Conservation (phyloP, 148 eudicot genomes). For the Camellia japonica region DNA sequence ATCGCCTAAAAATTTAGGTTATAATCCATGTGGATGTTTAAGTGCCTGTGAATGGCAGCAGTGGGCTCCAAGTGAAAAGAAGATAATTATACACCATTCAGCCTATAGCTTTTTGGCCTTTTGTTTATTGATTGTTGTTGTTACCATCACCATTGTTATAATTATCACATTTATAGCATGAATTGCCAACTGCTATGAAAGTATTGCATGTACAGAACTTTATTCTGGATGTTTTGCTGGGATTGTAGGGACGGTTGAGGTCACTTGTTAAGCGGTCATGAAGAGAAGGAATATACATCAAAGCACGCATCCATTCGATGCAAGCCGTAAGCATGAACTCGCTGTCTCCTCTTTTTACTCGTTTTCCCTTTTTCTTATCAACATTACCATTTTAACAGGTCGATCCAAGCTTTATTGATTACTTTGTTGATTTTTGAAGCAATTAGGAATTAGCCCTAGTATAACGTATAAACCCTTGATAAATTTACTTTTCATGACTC, state of each 20-base stretch:
- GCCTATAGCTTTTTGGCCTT: not conserved
- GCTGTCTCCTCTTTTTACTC: not conserved
- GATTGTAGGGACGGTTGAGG: not conserved
- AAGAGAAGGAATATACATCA: constrained; percentile 38
- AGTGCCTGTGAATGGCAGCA: not conserved
- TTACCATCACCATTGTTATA: not conserved
- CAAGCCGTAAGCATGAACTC: constrained; percentile 30
- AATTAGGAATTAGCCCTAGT: not conserved
- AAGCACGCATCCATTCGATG: constrained; percentile 32
- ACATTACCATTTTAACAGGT: not conserved
- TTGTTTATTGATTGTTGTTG: not conserved
- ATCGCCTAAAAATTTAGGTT: not conserved
- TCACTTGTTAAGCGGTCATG: constrained; percentile 23
- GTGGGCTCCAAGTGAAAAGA: not conserved
- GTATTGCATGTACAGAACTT: not conserved
- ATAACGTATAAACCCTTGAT: not conserved
- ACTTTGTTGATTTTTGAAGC: not conserved
- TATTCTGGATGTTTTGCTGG: not conserved
- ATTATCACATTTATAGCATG: not conserved
- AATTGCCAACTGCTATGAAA: not conserved
- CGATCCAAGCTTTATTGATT: not conserved
- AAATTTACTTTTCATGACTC: not conserved
- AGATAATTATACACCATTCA: not conserved
- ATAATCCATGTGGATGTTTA: not conserved
- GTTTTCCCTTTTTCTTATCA: not conserved